Percentiles rank a stretch among this genome's conserved stretches.
Conservation (phyloP, 164 flowering plant species). For the Kingdonia uniflora region DNA sequence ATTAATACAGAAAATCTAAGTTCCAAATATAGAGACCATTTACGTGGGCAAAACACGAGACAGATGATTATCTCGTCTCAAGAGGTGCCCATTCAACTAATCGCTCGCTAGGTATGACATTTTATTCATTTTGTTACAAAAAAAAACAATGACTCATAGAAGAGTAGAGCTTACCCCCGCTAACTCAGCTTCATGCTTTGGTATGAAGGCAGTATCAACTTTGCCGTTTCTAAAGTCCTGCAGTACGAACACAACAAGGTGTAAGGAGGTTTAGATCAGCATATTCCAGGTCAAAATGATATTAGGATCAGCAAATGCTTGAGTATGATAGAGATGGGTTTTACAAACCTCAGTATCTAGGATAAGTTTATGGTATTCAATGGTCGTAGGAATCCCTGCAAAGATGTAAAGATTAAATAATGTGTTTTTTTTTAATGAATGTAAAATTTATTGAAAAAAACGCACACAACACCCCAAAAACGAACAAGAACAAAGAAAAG, state of each 20-base stretch:
- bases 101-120: too few species aligned
- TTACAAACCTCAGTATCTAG: conserved; percentile 75
- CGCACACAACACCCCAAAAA: too few species aligned
- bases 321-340: not conserved
- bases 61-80: too few species aligned
- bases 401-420: conserved; percentile 1
- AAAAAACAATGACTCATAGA: too few species aligned
- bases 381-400: conserved; percentile 92
- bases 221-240: conserved; percentile 94
- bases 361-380: conserved; percentile 94
- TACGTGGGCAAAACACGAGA: not conserved
- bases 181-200: conserved; percentile 85
- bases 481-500: too few species aligned
- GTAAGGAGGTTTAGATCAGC: not conserved
- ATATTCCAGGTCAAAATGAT: too few species aligned
- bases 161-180: conserved; percentile 31
- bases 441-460: too few species aligned
- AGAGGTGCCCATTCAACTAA: not conserved
- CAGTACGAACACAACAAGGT: conserved; percentile 7
- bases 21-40: not conserved
- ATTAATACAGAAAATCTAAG: not conserved
- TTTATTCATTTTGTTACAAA: too few species aligned
- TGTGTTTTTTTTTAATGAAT: too few species aligned
- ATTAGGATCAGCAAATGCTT: too few species aligned
- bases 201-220: conserved; percentile 93